Conservation (phyloP, 306 rosid species). For the Fagus sylvatica region DNA sequence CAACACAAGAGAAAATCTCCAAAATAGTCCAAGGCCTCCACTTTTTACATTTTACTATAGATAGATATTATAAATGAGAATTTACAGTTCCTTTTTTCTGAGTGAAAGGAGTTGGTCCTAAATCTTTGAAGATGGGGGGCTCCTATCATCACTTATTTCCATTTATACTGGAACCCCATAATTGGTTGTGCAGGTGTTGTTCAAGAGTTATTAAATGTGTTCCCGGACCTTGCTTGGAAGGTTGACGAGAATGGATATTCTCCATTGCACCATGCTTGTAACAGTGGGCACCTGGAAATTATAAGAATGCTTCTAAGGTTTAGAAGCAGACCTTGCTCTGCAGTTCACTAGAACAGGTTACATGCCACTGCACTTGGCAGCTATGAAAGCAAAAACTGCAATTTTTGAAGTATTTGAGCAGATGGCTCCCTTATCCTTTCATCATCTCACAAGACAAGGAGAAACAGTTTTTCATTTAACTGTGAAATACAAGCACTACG, state of each 20-base stretch:
- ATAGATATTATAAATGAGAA: no score
- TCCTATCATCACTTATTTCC: no score
- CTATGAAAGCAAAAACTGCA: constrained; percentile 47
- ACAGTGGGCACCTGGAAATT: constrained; percentile 48
- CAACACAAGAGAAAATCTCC: no score
- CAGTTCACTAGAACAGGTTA: constrained; percentile 53
- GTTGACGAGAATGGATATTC: constrained; percentile 57
- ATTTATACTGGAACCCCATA: neutral
- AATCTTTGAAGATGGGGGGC: no score
- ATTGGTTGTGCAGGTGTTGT: constrained; percentile 53
- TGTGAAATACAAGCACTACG: constrained; percentile 51
- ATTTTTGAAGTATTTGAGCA: constrained; percentile 49
- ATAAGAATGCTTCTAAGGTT: constrained; percentile 49
- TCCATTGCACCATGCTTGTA: constrained; percentile 53
- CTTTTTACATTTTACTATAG: no score
- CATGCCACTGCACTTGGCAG: constrained; percentile 71
- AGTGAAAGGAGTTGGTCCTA: neutral
- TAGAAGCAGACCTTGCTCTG: constrained; percentile 40
- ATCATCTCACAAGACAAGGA: constrained; percentile 49
- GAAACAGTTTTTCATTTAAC: constrained; percentile 71
- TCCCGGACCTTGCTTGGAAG: constrained; percentile 38
- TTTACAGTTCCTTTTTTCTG: no score
- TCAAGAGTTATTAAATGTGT: constrained; percentile 46
- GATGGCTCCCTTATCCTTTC: constrained; percentile 43
- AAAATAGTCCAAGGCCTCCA: no score